These are phyloP conservation scores for Cicer cuneatum DNA, from an alignment of 306 rosid species.

Conservation along the genomic window DNA sequence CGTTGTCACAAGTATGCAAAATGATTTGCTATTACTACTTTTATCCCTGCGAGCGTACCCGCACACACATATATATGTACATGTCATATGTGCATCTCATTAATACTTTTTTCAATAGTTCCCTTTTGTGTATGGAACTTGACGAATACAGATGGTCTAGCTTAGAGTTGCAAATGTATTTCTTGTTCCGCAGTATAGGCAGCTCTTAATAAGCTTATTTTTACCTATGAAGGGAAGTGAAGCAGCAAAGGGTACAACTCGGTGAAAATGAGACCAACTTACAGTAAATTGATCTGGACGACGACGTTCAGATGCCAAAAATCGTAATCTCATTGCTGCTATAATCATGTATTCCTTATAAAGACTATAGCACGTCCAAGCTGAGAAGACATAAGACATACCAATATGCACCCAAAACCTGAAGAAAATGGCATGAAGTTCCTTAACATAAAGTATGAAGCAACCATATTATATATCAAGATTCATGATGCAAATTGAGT, in stretches of 20 bases:
- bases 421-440: slow-evolving; percentile 40
- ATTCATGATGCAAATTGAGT: slow-evolving; percentile 13
- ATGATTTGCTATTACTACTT: neutral
- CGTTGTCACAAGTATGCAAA: neutral
- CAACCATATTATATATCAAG: slow-evolving; percentile 9
- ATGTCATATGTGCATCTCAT: neutral
- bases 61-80: neutral
- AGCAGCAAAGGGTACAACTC: slow-evolving; percentile 18
- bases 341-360: slow-evolving; percentile 70
- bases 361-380: slow-evolving; percentile 83
- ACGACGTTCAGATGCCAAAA: slow-evolving; percentile 77
- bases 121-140: neutral
- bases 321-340: slow-evolving; percentile 71
- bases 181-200: slow-evolving; percentile 7
- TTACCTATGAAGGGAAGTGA: slow-evolving; percentile 1
- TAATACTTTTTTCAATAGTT: neutral
- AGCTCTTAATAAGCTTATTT: slow-evolving; percentile 15
- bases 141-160: slow-evolving; percentile 1
- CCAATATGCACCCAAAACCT: slow-evolving; percentile 83
- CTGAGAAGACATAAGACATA: slow-evolving; percentile 80
- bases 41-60: neutral
- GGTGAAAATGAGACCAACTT: slow-evolving; percentile 43
- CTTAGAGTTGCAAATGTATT: slow-evolving; percentile 27
- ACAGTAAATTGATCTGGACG: slow-evolving; percentile 89
- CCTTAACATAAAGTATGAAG: slow-evolving; percentile 32